Evolutionary conservation across 179 eudicot genomes (phyloP).

Genomic region (Spergularia azorica): DNA sequence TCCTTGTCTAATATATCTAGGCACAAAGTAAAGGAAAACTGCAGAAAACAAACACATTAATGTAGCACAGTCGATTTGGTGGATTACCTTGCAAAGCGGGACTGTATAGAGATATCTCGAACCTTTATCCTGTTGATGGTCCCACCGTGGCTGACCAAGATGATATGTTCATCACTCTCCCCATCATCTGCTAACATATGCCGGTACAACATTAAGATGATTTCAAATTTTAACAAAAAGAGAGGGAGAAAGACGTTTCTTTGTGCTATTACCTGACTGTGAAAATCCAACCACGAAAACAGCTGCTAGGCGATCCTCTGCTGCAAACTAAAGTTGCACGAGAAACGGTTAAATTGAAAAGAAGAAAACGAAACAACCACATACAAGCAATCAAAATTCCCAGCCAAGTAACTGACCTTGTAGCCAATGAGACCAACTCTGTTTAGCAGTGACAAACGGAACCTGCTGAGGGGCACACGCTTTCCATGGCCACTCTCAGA

Average conservation of each 20-base stretch:
- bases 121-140: slow-evolving; percentile 91
- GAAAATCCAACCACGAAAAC: slow-evolving; percentile 93
- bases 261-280: slow-evolving; percentile 52
- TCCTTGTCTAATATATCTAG: not conserved
- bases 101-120: slow-evolving; percentile 87
- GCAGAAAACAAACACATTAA: not conserved
- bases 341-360: not conserved
- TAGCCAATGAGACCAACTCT: slow-evolving; percentile 89
- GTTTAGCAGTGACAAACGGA: slow-evolving; percentile 62
- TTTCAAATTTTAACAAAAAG: not conserved
- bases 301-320: slow-evolving; percentile 83
- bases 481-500: slow-evolving; percentile 91
- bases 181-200: slow-evolving; percentile 66
- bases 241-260: not conserved
- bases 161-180: slow-evolving; percentile 95
- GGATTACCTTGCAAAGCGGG: slow-evolving; percentile 80
- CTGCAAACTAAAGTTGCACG: slow-evolving; percentile 57
- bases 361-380: not conserved
- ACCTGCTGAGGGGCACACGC: slow-evolving; percentile 88
- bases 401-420: slow-evolving; percentile 51
- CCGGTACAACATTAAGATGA: slow-evolving; percentile 15
- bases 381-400: not conserved
- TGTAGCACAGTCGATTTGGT: not conserved
- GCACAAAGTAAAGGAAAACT: not conserved
- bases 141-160: slow-evolving; percentile 94